Evolutionary conservation across 768 basidiomycete species (phyloP), one percentile per base, ranked within the genome.

Genomic region (Rossbeevera mucosa): DNA sequence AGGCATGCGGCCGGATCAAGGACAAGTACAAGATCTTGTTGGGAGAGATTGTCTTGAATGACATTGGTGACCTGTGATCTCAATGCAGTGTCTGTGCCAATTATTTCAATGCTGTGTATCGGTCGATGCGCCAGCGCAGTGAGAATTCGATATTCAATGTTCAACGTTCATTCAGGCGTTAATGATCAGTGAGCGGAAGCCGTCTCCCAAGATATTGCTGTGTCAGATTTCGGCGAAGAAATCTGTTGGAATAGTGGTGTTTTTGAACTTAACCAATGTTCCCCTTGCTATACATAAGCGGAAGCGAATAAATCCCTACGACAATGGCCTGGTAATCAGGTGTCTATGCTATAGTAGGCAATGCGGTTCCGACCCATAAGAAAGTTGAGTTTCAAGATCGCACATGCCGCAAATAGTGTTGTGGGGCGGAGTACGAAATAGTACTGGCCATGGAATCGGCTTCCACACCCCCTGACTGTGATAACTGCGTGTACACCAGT

Each of bases 401-500:
- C 26, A 29, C 29, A 44, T 20, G 44, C 47, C 11, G 38, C 54
- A 42, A 36, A 48, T 22, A 51, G 20, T 22, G 22, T 38, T 16
- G n/a, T 33, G 20, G 21, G 47, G 55, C 66, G 64, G 64, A 58
- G 64, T 64, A 38, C 44, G 30, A 68, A 65, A 42, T n/a, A n/a
- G n/a, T 18, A 30, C 24, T 21, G 8, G 21, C 24, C 29, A 59
- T 58, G 57, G 51, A 47, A 26, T 36, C 53, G 22, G 36, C 60
- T 53, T 57, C 63, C 26, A 68, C 65, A 43, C 57, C 62, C 40
- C 61, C 61, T 18, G 44, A 51, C 24, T 55, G 51, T 51, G 24
- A 24, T 29, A 60, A 72, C 50, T 64, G 64, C 53, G 53, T 71
- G 25, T 86, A 86, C 66, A 87, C 85, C 2, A 71, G 71, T 4